phyloP scores from a whole-genome alignment of 1,139 yeast species.

The Taphrina communis region DNA sequence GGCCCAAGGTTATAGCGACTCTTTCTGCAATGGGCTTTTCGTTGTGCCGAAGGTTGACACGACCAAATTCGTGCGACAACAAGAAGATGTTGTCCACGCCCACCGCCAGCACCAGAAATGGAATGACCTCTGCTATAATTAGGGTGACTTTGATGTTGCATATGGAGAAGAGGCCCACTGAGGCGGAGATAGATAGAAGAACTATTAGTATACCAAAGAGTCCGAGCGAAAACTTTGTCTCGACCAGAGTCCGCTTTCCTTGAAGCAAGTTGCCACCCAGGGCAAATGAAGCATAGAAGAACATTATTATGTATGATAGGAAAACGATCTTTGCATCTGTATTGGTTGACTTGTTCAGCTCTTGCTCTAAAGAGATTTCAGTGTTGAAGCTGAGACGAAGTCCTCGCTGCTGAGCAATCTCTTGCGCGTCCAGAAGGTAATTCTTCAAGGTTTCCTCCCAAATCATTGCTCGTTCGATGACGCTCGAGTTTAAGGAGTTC shows the following conservation, averaged over 20 bases:
- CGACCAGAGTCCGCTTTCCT: slow-evolving; percentile 54
- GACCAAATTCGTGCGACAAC: slow-evolving; percentile 76
- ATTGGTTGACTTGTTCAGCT: slow-evolving; percentile 77
- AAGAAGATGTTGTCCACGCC: slow-evolving; percentile 94
- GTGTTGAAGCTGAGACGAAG: slow-evolving; percentile 76
- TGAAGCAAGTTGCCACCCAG: slow-evolving; percentile 58
- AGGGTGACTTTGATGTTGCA: slow-evolving; percentile 82
- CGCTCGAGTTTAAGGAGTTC: slow-evolving; percentile 57
- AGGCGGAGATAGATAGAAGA: slow-evolving; percentile 73
- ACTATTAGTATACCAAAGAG: slow-evolving; percentile 81
- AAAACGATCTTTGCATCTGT: slow-evolving; percentile 75
- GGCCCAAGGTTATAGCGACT: slow-evolving; percentile 67
- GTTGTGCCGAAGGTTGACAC: slow-evolving; percentile 58
- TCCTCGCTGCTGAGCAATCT: slow-evolving; percentile 57
- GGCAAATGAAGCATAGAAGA: slow-evolving; percentile 82
- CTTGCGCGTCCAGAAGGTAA: slow-evolving; percentile 59
- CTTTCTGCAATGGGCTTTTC: slow-evolving; percentile 60
- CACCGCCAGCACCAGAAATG: slow-evolving; percentile 88
- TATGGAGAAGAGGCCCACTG: slow-evolving; percentile 78
- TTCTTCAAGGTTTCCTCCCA: slow-evolving; percentile 73
- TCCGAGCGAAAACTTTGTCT: slow-evolving; percentile 77
- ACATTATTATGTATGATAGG: slow-evolving; percentile 85
- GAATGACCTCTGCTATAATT: slow-evolving; percentile 94
- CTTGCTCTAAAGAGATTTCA: slow-evolving; percentile 81
- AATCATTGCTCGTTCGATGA: slow-evolving; percentile 56